Evolutionary conservation across 768 basidiomycete genomes (phyloP).

Genomic region (Basidioascus undulatus): DNA sequence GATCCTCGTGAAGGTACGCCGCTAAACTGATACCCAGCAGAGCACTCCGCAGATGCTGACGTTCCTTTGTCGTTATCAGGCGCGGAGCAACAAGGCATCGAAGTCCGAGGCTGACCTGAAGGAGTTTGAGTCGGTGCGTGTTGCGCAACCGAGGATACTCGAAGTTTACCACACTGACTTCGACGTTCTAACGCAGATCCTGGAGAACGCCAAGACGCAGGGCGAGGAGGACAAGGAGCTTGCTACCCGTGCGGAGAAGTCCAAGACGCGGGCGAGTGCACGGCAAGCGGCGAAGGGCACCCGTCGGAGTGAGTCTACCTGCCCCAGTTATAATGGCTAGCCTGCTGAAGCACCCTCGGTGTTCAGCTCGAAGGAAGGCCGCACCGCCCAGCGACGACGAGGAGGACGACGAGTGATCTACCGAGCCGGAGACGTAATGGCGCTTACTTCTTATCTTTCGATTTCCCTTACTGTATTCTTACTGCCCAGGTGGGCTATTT

Average conservation of each 20-base stretch:
- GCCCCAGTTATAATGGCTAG: too few relatives aligned
- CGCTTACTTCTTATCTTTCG: too few relatives aligned
- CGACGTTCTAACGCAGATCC: slow-evolving; percentile 29
- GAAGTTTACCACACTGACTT: slow-evolving; percentile 1
- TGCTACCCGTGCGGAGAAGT: slow-evolving; percentile 60
- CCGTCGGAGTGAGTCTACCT: too few relatives aligned
- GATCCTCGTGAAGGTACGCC: slow-evolving; percentile 58
- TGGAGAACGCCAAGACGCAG: slow-evolving; percentile 56
- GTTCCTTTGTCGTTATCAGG: slow-evolving; percentile 22
- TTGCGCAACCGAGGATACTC: slow-evolving; percentile 13
- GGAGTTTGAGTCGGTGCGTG: slow-evolving; percentile 80
- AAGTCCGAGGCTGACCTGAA: slow-evolving; percentile 83
- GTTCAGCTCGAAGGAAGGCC: too few relatives aligned
- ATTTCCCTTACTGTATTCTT: too few relatives aligned
- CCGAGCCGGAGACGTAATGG: too few relatives aligned
- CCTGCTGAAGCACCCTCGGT: too few relatives aligned
- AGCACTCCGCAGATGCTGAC: background rate
- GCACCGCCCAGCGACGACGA: too few relatives aligned
- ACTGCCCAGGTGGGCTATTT: too few relatives aligned
- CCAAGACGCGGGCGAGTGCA: slow-evolving; percentile 59
- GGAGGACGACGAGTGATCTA: too few relatives aligned
- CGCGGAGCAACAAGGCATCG: slow-evolving; percentile 69
- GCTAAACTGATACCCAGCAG: background rate
- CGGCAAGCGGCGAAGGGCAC: too few relatives aligned
- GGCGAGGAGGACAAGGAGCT: slow-evolving; percentile 80